Base-by-base conservation (phyloP, 768 basidiomycete species). In the Tremella fuciformis region DNA sequence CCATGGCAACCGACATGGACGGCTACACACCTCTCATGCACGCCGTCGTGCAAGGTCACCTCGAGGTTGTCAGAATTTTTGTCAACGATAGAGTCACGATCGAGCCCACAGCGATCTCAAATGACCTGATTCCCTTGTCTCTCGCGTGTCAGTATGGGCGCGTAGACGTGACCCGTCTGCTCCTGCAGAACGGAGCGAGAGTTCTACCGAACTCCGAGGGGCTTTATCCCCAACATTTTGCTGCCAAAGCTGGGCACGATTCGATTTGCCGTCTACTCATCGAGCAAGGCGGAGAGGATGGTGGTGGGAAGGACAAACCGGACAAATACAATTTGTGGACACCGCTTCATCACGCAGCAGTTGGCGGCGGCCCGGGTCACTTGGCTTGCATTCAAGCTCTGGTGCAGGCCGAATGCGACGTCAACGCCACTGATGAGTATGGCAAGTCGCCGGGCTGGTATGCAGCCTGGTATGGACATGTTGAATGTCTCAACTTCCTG, bases 301-400 rank as follows among this genome's bases (percentile, higher is more conserved):
- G 72, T 2, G 77, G 77, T 25, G 78, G 77, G 84, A 50, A 90
- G 86, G 39, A 90, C 86, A 85, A 91, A 90, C 76, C 87, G 1
- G 96, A 99, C 81, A 98, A 93, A 78, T 98, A 94, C 77, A 88
- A 94, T 72, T 91, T 96, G 75, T 97, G 94, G 91, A 98, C 93
- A 7, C 96, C 96, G 22, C 81, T 98, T 44, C 91, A 93, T 71
- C 93, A 98, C 76, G 91, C 96, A 2, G 87, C 92, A 4, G 86
- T 90, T 38, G 87, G 91, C 62, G 92, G 93, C 1, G 66, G 68
- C 8, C 13, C 60, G 8, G 51, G 64, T 18, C 87, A 86, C 63
- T 77, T 81, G 16, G 80, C 80, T 7, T 94, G 89, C 70, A 83
- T 97, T 41, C 78, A 79, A 39, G 81, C 88, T n/a, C 82, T 98